phyloP scores from a whole-genome alignment of 495 filamentous ascomycete genomes.

The Podospora pseudoanserina region DNA sequence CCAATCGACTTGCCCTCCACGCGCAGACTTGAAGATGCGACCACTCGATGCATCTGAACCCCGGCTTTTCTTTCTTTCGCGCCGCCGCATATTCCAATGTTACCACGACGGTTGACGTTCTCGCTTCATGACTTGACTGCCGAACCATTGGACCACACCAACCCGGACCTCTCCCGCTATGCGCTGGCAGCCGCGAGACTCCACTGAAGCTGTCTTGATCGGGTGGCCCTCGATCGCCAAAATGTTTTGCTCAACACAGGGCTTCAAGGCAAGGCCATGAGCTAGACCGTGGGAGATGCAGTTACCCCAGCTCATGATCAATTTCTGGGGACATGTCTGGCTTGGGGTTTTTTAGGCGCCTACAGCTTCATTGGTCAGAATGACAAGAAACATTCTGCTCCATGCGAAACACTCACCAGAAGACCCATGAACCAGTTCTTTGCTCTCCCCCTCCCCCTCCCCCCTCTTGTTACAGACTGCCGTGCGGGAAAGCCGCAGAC shows the following conservation, averaged over 20 bases:
- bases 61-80: conserved; percentile 7
- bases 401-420: conserved; percentile 34
- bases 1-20: conserved; percentile 29
- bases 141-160: conserved; percentile 31
- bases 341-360: conserved; percentile 26
- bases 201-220: conserved; percentile 1
- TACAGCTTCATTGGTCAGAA: conserved; percentile 37
- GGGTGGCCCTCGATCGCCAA: neutral
- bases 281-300: neutral
- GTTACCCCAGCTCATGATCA: conserved; percentile 1
- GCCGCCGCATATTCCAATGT: conserved; percentile 12
- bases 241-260: conserved; percentile 11
- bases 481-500: neutral
- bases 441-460: conserved; percentile 10
- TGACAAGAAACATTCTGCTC: conserved; percentile 24
- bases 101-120: conserved; percentile 9
- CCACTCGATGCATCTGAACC: conserved; percentile 18
- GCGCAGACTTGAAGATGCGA: conserved; percentile 26
- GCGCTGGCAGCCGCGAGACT: conserved; percentile 24
- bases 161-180: conserved; percentile 25
- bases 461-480: conserved; percentile 15
- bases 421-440: conserved; percentile 24
- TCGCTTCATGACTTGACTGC: conserved; percentile 9
- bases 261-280: conserved; percentile 9
- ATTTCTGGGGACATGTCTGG: conserved; percentile 10